Base-by-base conservation (phyloP, 176 grass and related monocot species). In the Raddia distichophylla region DNA sequence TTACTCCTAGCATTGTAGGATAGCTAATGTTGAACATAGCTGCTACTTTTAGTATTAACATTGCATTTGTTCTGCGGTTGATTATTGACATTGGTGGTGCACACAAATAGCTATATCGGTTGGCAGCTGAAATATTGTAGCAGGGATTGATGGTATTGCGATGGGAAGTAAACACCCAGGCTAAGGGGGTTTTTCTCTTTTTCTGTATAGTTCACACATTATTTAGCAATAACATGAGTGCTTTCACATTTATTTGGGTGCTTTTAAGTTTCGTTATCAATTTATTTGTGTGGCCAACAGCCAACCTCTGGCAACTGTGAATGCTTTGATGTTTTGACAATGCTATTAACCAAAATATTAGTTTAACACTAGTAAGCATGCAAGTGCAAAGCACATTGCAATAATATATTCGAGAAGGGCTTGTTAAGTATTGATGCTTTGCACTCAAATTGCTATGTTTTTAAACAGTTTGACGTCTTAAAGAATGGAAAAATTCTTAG, bases 51-150 rank as follows among this genome's bases (percentile, higher is more conserved):
- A 14, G 49, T 34, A 20, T n/a, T 64, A 63, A 37, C 16, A 7
- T 49, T 56, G 19, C 35, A 22, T 65, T 79, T 86, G n/a, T 78
- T 45, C 10, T 55, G 47, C 10, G 33, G 8, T 77, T 6, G 40
- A 53, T 60, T 47, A 57, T 46, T 12, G 3, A 35, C 27, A 83
- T 27, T 54, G 48, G 60, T 63, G 58, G 60, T 65, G 15, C 40
- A 48, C 10, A 0, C 50, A 22, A 42, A 35, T 60, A 15, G 9
- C 42, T 37, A 16, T 0, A 57, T 80, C 57, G 58, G 27, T 65
- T 50, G 17, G 4, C 20, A 73, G 5, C 48, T 86, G 8, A 65
- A 54, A 37, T 56, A 53, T 66, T 54, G 53, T 53, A 42, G 17
- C 2, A 17, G 57, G 45, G 13, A 48, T 27, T 27, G 27, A 27